phyloP scores from a whole-genome alignment of 331 rosid genomes.

The Acacia concinna region DNA sequence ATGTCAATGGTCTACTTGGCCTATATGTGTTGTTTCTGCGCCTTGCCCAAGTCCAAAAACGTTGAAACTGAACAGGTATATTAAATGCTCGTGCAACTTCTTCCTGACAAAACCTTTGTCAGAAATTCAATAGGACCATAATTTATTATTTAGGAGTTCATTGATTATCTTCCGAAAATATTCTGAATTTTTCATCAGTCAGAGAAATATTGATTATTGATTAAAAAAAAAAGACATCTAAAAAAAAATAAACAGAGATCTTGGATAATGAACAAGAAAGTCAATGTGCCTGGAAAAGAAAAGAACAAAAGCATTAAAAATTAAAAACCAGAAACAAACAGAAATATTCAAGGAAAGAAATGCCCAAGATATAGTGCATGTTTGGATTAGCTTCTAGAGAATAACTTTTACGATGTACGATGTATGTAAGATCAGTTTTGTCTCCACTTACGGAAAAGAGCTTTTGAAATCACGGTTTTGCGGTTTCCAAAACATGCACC shows the following conservation, averaged over 20 bases:
- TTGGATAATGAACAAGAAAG: neutral
- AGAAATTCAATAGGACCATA: slow-evolving; percentile 7
- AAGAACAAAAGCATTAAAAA: neutral
- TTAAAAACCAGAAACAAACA: neutral
- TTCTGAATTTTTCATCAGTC: neutral
- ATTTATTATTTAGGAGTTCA: neutral
- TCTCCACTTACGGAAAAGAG: too few relatives aligned
- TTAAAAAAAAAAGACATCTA: neutral
- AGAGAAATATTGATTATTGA: neutral
- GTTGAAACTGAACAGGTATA: slow-evolving; percentile 59
- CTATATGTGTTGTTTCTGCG: slow-evolving; percentile 71
- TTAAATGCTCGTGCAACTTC: slow-evolving; percentile 65
- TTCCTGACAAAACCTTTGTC: slow-evolving; percentile 45
- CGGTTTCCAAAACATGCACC: too few relatives aligned
- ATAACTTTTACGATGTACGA: too few relatives aligned
- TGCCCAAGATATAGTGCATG: neutral
- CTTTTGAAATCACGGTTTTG: too few relatives aligned
- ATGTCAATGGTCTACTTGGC: slow-evolving; percentile 61
- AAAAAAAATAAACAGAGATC: neutral
- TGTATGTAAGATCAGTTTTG: too few relatives aligned
- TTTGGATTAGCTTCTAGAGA: too few relatives aligned
- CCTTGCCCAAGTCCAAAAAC: slow-evolving; percentile 77
- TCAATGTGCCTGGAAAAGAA: neutral
- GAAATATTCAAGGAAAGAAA: neutral
- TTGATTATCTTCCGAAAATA: neutral